Evolutionary conservation across 345 rosid genomes (phyloP), one percentile per base, ranked within the genome.

Genomic region (Lepidium sativum): DNA sequence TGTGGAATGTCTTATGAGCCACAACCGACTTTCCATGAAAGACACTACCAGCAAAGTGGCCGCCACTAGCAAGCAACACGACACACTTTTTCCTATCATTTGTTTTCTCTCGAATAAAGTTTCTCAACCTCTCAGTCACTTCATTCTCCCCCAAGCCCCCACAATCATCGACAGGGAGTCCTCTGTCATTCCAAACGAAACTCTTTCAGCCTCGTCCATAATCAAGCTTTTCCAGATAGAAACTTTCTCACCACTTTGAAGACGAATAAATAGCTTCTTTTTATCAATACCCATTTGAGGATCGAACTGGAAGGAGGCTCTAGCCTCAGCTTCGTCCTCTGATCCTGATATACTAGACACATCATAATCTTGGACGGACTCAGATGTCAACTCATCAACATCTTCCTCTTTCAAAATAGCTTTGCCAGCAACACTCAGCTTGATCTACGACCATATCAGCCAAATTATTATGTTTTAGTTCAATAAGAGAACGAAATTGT

Each of bases 261-360:
- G 96, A 57, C 72, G 75, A 21, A 86, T 31, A 65, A 82, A 86
- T 6, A 94, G 63, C 62, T 94, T 94, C 81, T 80, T 80, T 82
- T 75, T 80, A 62, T 61, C 55, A 9, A 38, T 59, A 17, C 83
- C 79, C 83, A 60, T 79, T 6, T 39, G 60, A 4, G 37, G 41
- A 74, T 77, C 81, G 65, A 52, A 47, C 5, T 40, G 74, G 50
- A 53, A 18, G 3, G 45, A 8, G 43, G 78, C 27, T 54, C 68
- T 79, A 11, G 54, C 59, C 11, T 85, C 92, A 35, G 72, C 64
- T 80, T 94, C 99, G 82, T 94, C 97, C 74, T 94, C 99, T 5
- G 97, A 92, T 43, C 98, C 98, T 17, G 98, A 92, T 50, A 92
- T 82, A 69, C 98, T 92, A 6, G 97, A 92, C 15, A 92, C 79